Base-by-base conservation (phyloP, 78 protist genomes). In the Dictyostelium brefeldianum region DNA sequence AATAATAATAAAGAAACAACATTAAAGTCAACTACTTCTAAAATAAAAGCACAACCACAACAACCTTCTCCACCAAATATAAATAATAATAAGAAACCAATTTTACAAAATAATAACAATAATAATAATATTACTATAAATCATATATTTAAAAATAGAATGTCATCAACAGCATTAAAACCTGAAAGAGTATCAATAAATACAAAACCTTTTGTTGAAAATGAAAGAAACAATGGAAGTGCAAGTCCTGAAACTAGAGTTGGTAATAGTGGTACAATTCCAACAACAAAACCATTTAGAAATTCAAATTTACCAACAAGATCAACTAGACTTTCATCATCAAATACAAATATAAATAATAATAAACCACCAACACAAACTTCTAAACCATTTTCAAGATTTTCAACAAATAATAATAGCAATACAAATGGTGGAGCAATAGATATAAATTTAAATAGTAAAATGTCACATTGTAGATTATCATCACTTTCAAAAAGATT, bases 151-250 rank as follows among this genome's bases (percentile, higher is more conserved):
- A 67, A 67, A 67, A 31, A 67, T 31, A 6, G 25, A 15, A 29
- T 47, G 7, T 41, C 46, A 31, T 36, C 70, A 62, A 25, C 36
- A 62, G 31, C 75, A 67, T 17, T 67, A 31, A 67, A 67, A 67
- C 75, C 75, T 11, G 75, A 67, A 31, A 67, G 75, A 31, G 22
- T 67, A 29, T 67, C 75, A 67, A 25, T 67, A 31, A 62, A 31
- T 67, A 10, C 70, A 4, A 14, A 29, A 22, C 1, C 43, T 36
- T 3, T 2, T 36, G 10, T 22, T 5, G 70, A 62, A 11, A 65
- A 14, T 65, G 29, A 29, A 14, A 59, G 22, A n/a, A 62, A 59
- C 20, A 57, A n/a, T 22, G 20, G 17, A 31, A 5, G 4, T 65
- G 46, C 10, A 11, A 12, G 4, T 29, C 15, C 25, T 22, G 14